phyloP scores from a whole-genome alignment of 1,139 yeast species.

The Geotrichum candidum region DNA sequence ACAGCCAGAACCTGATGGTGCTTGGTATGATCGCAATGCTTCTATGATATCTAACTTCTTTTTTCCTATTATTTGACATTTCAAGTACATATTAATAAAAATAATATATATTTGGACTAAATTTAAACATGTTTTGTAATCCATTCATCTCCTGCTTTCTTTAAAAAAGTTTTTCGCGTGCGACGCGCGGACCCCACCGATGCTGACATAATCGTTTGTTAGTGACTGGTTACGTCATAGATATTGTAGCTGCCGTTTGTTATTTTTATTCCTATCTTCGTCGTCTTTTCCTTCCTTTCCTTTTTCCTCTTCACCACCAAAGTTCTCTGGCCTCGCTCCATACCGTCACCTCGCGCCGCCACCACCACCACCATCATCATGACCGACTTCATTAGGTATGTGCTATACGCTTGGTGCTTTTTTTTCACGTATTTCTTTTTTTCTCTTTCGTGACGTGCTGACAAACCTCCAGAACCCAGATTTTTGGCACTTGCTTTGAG shows the following conservation, averaged over 20 bases:
- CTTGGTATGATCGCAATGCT: not conserved
- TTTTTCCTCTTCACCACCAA: not conserved
- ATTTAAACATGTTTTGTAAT: not conserved
- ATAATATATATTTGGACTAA: not conserved
- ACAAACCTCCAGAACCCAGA: constrained; percentile 40
- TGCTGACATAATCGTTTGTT: not conserved
- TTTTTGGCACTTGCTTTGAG: constrained; percentile 52
- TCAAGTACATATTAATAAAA: too few species aligned
- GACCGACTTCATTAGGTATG: constrained; percentile 31
- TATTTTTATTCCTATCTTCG: not conserved
- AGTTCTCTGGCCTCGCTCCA: not conserved
- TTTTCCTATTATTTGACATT: too few species aligned
- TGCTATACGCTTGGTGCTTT: not conserved
- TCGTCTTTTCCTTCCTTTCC: not conserved
- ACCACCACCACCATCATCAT: constrained; percentile 14
- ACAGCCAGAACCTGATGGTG: not conserved
- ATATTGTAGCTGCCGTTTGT: not conserved
- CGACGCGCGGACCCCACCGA: not conserved
- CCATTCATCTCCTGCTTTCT: too few species aligned
- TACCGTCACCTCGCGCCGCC: not conserved
- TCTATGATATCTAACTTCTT: not conserved
- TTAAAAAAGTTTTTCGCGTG: not conserved
- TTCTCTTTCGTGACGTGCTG: not conserved
- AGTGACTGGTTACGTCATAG: not conserved
- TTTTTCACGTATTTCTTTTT: constrained; percentile 19